A percentile compares a stretch with the other conserved stretches of the same genome.
phyloP scores from a whole-genome alignment of 1,139 yeast genomes.

The Taphrina pruni region DNA sequence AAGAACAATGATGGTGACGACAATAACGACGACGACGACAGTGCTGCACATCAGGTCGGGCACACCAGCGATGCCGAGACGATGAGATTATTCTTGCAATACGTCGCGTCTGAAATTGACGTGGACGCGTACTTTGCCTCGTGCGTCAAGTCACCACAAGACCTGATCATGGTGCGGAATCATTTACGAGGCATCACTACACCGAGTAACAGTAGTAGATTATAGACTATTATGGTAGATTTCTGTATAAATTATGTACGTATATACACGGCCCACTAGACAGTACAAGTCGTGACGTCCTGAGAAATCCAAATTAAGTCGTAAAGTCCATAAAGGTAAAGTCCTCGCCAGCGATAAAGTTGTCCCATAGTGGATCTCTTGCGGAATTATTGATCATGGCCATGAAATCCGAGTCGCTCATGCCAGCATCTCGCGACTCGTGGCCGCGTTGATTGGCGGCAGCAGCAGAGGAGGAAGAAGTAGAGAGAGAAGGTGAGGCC shows the following conservation, averaged over 20 bases:
- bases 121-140: constrained; percentile 22
- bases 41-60: constrained; percentile 19
- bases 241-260: not conserved
- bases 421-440: not conserved
- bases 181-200: not conserved
- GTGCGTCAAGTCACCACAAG: not conserved
- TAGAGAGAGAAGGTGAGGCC: constrained; percentile 3
- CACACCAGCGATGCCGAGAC: constrained; percentile 66
- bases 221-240: not conserved
- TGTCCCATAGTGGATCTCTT: constrained; percentile 22
- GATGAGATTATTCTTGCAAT: constrained; percentile 57
- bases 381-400: constrained; percentile 26
- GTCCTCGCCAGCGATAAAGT: constrained; percentile 34
- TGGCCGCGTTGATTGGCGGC: no score
- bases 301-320: not conserved
- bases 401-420: constrained; percentile 16
- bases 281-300: no score
- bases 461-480: not conserved
- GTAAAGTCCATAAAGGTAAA: constrained; percentile 27
- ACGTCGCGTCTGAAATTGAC: constrained; percentile 1
- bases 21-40: not conserved
- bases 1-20: constrained; percentile 4
- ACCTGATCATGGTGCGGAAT: not conserved
- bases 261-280: not conserved
- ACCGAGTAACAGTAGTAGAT: not conserved